These are phyloP conservation scores for Takashimella tepidaria DNA, from an alignment of 1,284 basidiomycete genomes.

Conservation along the genomic window DNA sequence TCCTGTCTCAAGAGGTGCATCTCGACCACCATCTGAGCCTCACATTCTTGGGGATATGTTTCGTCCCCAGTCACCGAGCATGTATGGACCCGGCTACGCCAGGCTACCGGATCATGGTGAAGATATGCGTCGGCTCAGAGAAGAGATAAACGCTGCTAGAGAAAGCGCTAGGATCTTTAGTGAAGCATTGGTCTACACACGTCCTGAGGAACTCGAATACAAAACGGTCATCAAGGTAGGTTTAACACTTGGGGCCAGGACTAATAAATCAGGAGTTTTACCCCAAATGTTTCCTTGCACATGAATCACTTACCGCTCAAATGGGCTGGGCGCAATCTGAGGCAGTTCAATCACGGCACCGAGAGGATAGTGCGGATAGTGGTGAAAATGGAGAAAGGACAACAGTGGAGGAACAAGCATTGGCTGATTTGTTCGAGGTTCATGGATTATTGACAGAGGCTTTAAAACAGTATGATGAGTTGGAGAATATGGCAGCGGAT, in stretches of 20 bases:
- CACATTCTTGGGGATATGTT: too few species aligned
- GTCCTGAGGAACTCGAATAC: conserved; percentile 31
- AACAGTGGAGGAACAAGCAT: conserved; percentile 35
- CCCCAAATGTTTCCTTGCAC: conserved; percentile 41
- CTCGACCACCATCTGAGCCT: conserved; percentile 6
- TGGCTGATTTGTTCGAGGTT: conserved; percentile 40
- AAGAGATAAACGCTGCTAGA: conserved; percentile 37
- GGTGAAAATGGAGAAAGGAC: not conserved
- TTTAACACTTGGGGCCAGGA: not conserved
- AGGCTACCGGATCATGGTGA: conserved; percentile 36
- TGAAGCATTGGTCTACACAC: conserved; percentile 36
- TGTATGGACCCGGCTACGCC: conserved; percentile 22
- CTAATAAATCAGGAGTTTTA: conserved; percentile 43
- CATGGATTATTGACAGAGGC: conserved; percentile 35
- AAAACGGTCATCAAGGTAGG: conserved; percentile 38
- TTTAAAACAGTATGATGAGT: conserved; percentile 41
- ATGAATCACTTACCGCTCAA: conserved; percentile 46
- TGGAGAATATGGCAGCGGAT: conserved; percentile 34
- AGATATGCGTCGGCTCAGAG: conserved; percentile 33
- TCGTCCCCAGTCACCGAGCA: not conserved
- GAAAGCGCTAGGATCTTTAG: conserved; percentile 36
- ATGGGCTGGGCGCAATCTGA: conserved; percentile 50
- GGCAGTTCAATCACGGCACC: conserved; percentile 38
- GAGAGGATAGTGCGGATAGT: conserved; percentile 12
- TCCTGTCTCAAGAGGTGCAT: conserved; percentile 2